A percentile compares a stretch with the other conserved stretches of the same genome.
Conservation (phyloP, 768 basidiomycete species). For the Suillus subalutaceus region DNA sequence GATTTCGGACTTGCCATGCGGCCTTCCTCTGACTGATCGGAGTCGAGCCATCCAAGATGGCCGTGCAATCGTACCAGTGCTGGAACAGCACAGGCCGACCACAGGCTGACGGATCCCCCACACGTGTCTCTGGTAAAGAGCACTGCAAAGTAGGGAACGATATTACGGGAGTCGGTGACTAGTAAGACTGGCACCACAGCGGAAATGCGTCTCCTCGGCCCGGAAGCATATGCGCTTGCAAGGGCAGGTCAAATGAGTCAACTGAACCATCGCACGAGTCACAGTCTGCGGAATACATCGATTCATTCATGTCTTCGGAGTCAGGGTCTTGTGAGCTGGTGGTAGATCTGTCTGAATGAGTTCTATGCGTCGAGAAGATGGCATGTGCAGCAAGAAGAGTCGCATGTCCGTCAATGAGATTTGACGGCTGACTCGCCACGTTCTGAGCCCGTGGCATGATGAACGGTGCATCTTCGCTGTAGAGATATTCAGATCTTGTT, state of each 20-base stretch:
- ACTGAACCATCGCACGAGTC: neutral
- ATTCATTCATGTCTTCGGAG: neutral
- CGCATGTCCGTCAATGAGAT: neutral
- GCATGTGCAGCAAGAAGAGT: neutral
- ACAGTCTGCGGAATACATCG: neutral
- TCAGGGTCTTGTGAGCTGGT: neutral
- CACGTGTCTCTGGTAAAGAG: slow-evolving; percentile 10
- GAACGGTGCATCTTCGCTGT: slow-evolving; percentile 1
- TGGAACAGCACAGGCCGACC: slow-evolving; percentile 7
- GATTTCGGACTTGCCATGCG: neutral
- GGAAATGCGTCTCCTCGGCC: neutral
- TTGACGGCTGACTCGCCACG: neutral
- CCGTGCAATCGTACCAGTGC: neutral
- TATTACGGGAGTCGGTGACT: slow-evolving; percentile 8
- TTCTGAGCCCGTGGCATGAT: slow-evolving; percentile 2
- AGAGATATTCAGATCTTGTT: neutral
- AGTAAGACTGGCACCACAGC: slow-evolving; percentile 11
- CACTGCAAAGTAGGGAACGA: slow-evolving; percentile 4
- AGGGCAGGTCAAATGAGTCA: slow-evolving; percentile 8
- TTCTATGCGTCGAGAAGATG: neutral
- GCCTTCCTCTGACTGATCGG: neutral
- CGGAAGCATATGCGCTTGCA: slow-evolving; percentile 7
- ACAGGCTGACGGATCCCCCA: slow-evolving; percentile 12
- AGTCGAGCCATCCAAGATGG: slow-evolving; percentile 1
- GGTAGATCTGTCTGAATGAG: too few species aligned